phyloP scores from a whole-genome alignment of 225 moss, liverwort and hornwort species.

The Straminergon stramineum region DNA sequence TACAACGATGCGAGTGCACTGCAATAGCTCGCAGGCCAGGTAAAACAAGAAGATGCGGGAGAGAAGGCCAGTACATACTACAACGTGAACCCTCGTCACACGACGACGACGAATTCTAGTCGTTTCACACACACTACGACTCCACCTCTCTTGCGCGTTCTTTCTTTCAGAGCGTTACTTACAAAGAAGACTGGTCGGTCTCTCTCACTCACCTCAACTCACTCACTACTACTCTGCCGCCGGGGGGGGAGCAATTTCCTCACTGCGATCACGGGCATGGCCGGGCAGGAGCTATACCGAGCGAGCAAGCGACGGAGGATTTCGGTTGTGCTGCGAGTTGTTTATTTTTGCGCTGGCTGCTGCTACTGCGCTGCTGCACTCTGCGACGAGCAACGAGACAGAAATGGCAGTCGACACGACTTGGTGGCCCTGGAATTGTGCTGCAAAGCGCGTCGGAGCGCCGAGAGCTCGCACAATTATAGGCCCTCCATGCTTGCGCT shows the following conservation, averaged over 20 bases:
- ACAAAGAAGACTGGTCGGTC: neutral
- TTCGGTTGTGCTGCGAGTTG: neutral
- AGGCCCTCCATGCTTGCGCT: neutral
- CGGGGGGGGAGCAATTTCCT: neutral
- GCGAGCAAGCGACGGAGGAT: neutral
- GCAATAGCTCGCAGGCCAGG: neutral
- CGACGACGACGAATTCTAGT: neutral
- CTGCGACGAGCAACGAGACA: constrained; percentile 1
- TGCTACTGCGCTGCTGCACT: neutral
- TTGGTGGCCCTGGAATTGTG: constrained; percentile 34
- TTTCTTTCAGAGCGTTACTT: constrained; percentile 4
- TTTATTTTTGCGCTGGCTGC: constrained; percentile 2
- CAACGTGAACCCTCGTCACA: neutral
- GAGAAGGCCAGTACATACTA: neutral
- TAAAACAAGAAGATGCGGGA: neutral
- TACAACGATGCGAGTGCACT: neutral
- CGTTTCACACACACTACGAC: neutral
- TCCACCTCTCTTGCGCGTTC: neutral
- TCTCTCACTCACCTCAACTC: neutral
- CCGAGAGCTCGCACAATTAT: constrained; percentile 21
- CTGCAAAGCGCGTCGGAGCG: constrained; percentile 35
- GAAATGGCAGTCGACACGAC: constrained; percentile 5
- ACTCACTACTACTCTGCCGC: neutral
- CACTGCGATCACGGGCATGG: neutral
- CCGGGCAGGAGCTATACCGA: neutral